Percentiles rank a stretch among this genome's conserved stretches.
phyloP scores from a whole-genome alignment of 768 basidiomycete species.

The Serpula lacrymans region DNA sequence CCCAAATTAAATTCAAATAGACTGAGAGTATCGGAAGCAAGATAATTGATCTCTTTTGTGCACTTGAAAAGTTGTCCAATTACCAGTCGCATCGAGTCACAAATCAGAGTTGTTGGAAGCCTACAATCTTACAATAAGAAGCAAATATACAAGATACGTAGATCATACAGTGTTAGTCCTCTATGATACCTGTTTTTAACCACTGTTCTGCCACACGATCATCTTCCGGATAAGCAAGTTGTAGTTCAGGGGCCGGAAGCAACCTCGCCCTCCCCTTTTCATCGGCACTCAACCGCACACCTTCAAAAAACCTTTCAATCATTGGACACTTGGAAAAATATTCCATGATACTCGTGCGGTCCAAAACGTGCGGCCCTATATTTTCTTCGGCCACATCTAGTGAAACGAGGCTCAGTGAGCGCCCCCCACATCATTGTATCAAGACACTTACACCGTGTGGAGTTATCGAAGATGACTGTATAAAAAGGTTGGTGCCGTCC shows the following conservation, averaged over 20 bases:
- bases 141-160: no score
- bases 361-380: conserved; percentile 20
- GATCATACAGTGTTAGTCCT: background rate
- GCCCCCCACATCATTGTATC: no score
- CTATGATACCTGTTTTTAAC: conserved; percentile 21
- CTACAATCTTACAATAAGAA: no score
- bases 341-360: no score
- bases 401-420: no score
- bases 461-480: conserved; percentile 28
- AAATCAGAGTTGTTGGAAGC: no score
- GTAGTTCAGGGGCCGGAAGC: conserved; percentile 39
- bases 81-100: no score
- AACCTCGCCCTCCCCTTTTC: conserved; percentile 32
- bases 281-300: conserved; percentile 17
- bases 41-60: no score
- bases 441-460: conserved; percentile 34
- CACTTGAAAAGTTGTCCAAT: no score
- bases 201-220: conserved; percentile 33
- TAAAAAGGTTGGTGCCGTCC: conserved; percentile 54
- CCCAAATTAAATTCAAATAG: no score
- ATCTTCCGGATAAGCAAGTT: conserved; percentile 46
- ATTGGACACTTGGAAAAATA: conserved; percentile 18
- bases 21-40: no score
- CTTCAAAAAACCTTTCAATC: conserved; percentile 37
- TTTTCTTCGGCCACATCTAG: conserved; percentile 37